These are phyloP conservation scores for Botrytis galanthina DNA, from an alignment of 2,329 filamentous ascomycete genomes.

Conservation along the genomic window DNA sequence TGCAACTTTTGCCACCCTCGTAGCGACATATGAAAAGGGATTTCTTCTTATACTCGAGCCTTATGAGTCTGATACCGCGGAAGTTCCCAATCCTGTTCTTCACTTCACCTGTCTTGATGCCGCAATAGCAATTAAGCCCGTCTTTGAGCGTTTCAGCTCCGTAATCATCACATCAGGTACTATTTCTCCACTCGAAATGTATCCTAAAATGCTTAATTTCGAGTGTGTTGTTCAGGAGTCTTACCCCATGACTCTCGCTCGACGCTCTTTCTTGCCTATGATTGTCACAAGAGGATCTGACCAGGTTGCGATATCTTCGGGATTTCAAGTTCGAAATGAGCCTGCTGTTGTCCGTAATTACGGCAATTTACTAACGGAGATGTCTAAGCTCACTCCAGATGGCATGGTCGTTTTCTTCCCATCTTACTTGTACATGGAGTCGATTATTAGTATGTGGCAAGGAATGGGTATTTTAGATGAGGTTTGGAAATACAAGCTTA, in stretches of 20 bases:
- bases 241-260: conserved; percentile 92
- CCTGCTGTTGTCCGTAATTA: conserved; percentile 97
- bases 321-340: conserved; percentile 94
- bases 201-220: conserved; percentile 97
- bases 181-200: conserved; percentile 96
- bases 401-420: conserved; percentile 99
- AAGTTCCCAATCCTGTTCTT: conserved; percentile 93
- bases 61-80: conserved; percentile 91
- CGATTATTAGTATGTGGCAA: conserved; percentile 98
- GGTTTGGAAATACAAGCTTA: conserved; percentile 99
- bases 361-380: conserved; percentile 88
- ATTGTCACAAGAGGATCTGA: conserved; percentile 94
- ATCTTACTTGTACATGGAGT: conserved; percentile 98
- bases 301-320: conserved; percentile 87
- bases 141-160: conserved; percentile 95
- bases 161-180: conserved; percentile 98
- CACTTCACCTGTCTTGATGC: conserved; percentile 97
- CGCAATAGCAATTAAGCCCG: conserved; percentile 95
- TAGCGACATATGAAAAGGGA: conserved; percentile 94
- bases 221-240: conserved; percentile 91
- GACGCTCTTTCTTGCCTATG: conserved; percentile 95
- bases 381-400: conserved; percentile 92
- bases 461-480: conserved; percentile 96
- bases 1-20: conserved; percentile 92
- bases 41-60: conserved; percentile 97